Conservation (phyloP, 148 eudicot genomes). For the Heliamphora exappendiculata region DNA sequence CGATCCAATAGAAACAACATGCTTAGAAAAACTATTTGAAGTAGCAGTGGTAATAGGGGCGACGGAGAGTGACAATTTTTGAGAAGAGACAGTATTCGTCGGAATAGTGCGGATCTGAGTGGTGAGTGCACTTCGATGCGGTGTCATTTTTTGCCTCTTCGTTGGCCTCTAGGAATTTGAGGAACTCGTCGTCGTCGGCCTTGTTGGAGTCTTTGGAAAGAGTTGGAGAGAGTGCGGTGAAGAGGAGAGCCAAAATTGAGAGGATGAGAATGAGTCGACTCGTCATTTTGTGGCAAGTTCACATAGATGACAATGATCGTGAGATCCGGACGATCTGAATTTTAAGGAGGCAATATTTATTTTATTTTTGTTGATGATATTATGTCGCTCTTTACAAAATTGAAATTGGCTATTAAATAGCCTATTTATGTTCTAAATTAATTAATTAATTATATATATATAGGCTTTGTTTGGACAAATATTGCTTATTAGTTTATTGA, state of each 20-base stretch:
- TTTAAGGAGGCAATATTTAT: slow-evolving; percentile 3
- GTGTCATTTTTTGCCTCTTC: slow-evolving; percentile 11
- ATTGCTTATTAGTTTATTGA: no score
- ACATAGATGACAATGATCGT: neutral
- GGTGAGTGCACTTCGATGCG: slow-evolving; percentile 12
- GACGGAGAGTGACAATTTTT: no score
- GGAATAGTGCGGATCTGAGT: slow-evolving; percentile 23
- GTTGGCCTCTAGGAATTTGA: slow-evolving; percentile 53
- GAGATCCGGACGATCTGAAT: slow-evolving; percentile 11
- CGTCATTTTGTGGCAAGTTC: slow-evolving; percentile 31
- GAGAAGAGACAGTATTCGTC: no score
- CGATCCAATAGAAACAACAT: no score
- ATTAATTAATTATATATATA: no score
- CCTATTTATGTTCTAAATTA: no score
- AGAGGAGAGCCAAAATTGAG: slow-evolving; percentile 28
- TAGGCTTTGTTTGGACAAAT: no score
- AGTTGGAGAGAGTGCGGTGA: slow-evolving; percentile 28
- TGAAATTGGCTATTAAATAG: no score
- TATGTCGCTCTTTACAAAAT: no score
- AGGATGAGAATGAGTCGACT: slow-evolving; percentile 41
- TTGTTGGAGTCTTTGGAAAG: slow-evolving; percentile 12
- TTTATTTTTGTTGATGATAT: no score
- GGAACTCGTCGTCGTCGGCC: slow-evolving; percentile 55
- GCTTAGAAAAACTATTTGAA: no score
- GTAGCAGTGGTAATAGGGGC: no score